Conservation (phyloP, 2,329 filamentous ascomycete genomes). For the Colletotrichum sp. region DNA sequence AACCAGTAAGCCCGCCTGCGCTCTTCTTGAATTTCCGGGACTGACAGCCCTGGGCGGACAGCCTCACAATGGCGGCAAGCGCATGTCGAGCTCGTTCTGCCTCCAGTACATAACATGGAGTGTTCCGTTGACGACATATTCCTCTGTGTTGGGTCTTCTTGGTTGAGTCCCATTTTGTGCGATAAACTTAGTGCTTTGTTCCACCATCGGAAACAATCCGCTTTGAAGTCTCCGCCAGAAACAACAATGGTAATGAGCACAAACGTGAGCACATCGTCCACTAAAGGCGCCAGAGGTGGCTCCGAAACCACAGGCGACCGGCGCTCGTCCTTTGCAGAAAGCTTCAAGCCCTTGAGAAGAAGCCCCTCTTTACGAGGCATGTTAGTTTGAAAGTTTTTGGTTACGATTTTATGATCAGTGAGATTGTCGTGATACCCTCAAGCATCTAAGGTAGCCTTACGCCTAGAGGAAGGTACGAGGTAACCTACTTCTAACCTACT, state of each 20-base stretch:
- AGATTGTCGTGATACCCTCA: too few relatives aligned
- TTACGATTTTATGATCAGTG: neutral
- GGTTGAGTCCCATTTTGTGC: constrained; percentile 18
- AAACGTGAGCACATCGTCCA: constrained; percentile 51
- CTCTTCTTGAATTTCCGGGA: constrained; percentile 39
- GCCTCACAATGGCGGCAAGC: neutral
- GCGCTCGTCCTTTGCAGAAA: neutral
- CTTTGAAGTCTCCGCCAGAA: constrained; percentile 53
- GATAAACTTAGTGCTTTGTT: constrained; percentile 45
- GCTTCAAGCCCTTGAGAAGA: neutral
- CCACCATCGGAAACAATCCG: constrained; percentile 53
- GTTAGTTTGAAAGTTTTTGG: neutral
- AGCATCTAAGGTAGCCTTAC: too few relatives aligned
- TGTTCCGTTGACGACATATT: neutral
- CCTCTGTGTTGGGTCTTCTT: neutral
- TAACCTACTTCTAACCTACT: too few relatives aligned
- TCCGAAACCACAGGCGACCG: neutral
- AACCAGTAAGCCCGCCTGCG: constrained; percentile 52
- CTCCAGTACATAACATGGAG: neutral
- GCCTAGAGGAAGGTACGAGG: too few relatives aligned
- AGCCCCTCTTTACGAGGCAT: neutral
- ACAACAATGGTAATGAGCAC: constrained; percentile 49
- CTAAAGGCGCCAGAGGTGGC: constrained; percentile 4
- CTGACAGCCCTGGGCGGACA: neutral
- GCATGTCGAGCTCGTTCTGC: neutral